Base-by-base conservation (phyloP, 805 yeast species). In the Cyberlindnera subsufficiens region DNA sequence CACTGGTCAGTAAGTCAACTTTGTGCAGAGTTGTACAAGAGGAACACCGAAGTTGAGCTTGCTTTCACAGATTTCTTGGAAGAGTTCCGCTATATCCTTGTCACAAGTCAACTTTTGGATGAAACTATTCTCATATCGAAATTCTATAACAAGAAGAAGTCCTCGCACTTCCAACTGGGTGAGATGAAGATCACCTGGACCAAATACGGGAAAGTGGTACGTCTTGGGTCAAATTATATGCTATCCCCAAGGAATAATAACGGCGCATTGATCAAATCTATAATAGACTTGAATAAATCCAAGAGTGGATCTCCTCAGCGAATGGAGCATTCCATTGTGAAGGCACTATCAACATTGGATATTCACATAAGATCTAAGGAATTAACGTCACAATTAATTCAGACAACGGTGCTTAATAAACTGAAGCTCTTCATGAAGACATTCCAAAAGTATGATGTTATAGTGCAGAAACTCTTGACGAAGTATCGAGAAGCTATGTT, bases 81-180 rank as follows among this genome's bases (percentile, higher is more conserved):
- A 43, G 75, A 75, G 47, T 74, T 76, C 48, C 67, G 75, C 37
- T 78, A 76, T 52, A 56, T 65, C 4, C 54, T 77, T 2, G 67
- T 77, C 6, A 68, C 78, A 4, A 72, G 78, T 7, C 73, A 69
- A 42, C 57, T 77, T 16, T 54, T 77, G 30, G 71, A 70, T 42
- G 71, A 66, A 47, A 63, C 59, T 27, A 64, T 60, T 33, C 50
- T 54, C 31, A 59, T 55, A 38, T 59, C 55, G 30, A 56, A 47
- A 43, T 53, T 43, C 45, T 55, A 36, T 39, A 49, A 42, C 30
- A 51, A 45, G 35, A 52, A 48, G 36, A 49, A 46, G 32, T 50
- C 58, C 5, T 19, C 33, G 4, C 29, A 11, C 15, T 35, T 35
- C 38, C 33, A 37, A 19, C 30, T 30, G 14, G 9, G 16, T 14